phyloP scores from a whole-genome alignment of 345 rosid species.

The Pugionium cornutum region DNA sequence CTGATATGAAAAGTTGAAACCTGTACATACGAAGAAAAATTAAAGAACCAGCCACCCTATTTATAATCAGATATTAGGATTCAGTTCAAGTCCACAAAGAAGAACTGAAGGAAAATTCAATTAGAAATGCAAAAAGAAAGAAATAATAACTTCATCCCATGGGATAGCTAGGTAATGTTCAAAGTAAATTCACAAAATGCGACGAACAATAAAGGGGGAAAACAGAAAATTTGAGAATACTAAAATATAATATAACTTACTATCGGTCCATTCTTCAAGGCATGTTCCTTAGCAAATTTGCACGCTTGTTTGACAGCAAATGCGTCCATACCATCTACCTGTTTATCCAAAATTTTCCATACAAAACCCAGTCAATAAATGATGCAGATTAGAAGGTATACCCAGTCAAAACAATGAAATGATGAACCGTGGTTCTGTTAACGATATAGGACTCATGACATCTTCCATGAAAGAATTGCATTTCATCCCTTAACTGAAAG shows the following conservation, averaged over 20 bases:
- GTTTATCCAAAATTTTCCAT: background rate
- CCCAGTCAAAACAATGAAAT: no score
- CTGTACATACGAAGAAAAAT: background rate
- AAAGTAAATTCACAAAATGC: background rate
- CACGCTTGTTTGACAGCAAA: slow-evolving; percentile 91
- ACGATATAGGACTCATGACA: no score
- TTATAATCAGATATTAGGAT: slow-evolving; percentile 2
- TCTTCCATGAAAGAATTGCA: no score
- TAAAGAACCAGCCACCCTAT: background rate
- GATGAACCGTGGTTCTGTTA: no score
- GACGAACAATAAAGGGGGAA: background rate
- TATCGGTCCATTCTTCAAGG: slow-evolving; percentile 85
- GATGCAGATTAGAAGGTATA: background rate
- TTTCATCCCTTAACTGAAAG: no score
- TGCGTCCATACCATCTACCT: slow-evolving; percentile 97
- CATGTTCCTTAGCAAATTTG: slow-evolving; percentile 83
- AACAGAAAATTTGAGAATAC: background rate
- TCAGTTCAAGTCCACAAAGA: slow-evolving; percentile 10
- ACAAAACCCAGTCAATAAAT: background rate
- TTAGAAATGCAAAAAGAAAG: slow-evolving; percentile 1
- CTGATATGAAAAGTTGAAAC: slow-evolving; percentile 1
- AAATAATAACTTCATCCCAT: background rate
- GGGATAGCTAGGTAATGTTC: slow-evolving; percentile 2
- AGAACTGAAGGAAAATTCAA: background rate
- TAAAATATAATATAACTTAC: slow-evolving; percentile 47